Conservation (phyloP, 129 eudicot genomes). For the Helichrysum umbraculigerum region DNA sequence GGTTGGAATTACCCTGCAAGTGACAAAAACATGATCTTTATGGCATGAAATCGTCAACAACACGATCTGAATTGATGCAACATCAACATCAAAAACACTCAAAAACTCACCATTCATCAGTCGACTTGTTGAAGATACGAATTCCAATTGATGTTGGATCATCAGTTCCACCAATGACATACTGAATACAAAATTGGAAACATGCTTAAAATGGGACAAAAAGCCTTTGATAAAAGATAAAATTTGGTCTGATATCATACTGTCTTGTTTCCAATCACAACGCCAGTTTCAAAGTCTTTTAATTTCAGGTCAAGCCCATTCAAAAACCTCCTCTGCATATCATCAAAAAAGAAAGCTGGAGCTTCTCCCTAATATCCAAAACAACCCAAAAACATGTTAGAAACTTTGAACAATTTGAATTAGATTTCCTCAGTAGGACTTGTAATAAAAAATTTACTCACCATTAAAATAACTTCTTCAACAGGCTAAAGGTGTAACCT, state of each 20-base stretch:
- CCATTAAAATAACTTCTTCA: conserved; percentile 40
- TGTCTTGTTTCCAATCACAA: conserved; percentile 47
- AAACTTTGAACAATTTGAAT: neutral
- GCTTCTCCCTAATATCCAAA: conserved; percentile 76
- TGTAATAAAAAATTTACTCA: conserved; percentile 19
- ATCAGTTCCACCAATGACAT: conserved; percentile 67
- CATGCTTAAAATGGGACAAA: conserved; percentile 15
- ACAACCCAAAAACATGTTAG: conserved; percentile 3
- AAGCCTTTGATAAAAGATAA: conserved; percentile 16
- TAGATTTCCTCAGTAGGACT: neutral
- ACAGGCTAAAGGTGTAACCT: conserved; percentile 31
- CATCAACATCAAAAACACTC: neutral
- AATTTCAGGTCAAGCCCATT: conserved; percentile 51
- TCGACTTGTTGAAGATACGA: conserved; percentile 48
- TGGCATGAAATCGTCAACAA: neutral
- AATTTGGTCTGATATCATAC: conserved; percentile 43
- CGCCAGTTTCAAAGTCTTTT: conserved; percentile 47
- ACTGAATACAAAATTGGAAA: conserved; percentile 45
- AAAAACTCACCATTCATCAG: conserved; percentile 60
- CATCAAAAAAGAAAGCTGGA: conserved; percentile 71
- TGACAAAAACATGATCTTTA: conserved; percentile 17
- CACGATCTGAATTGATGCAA: neutral
- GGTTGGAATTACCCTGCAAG: conserved; percentile 68
- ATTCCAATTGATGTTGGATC: conserved; percentile 51
- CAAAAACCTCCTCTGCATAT: conserved; percentile 35